Conservation (phyloP, 2,329 filamentous ascomycete genomes). For the Pseudocercospora crystallina region DNA sequence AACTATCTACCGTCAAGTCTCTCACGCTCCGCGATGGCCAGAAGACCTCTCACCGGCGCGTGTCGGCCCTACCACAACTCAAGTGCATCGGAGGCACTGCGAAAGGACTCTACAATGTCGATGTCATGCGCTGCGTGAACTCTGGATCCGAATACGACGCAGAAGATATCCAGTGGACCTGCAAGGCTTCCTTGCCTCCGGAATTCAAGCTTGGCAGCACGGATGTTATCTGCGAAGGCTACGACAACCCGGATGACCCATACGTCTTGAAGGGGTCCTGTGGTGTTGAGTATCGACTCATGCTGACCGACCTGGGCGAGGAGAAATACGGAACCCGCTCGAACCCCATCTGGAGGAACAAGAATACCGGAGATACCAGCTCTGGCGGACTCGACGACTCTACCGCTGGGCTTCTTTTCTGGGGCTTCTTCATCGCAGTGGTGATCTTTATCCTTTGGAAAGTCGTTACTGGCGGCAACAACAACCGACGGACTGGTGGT, state of each 20-base stretch:
- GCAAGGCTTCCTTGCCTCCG: conserved; percentile 62
- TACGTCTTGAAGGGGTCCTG: conserved; percentile 91
- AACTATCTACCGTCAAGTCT: conserved; percentile 67
- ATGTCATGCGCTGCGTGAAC: conserved; percentile 88
- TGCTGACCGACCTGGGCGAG: conserved; percentile 70
- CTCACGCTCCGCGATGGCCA: conserved; percentile 72
- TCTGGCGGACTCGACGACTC: conserved; percentile 6
- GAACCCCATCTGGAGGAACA: neutral
- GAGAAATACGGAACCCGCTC: conserved; percentile 8
- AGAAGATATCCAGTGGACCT: conserved; percentile 90
- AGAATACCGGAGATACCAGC: neutral
- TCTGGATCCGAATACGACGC: conserved; percentile 73
- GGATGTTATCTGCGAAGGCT: conserved; percentile 92
- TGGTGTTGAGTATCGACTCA: conserved; percentile 82
- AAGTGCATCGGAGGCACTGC: conserved; percentile 68
- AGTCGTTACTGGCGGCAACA: conserved; percentile 25
- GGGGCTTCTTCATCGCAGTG: conserved; percentile 26
- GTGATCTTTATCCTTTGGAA: conserved; percentile 32
- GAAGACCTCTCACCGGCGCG: conserved; percentile 73
- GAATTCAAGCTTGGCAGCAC: conserved; percentile 77
- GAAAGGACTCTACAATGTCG: conserved; percentile 66
- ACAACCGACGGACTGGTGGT: conserved; percentile 9
- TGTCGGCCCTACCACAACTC: conserved; percentile 70
- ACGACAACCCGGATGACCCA: conserved; percentile 70
- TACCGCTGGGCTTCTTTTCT: conserved; percentile 10